Percentiles rank a stretch among this genome's conserved stretches.
Evolutionary conservation across 768 basidiomycete species (phyloP).

Genomic region (Mycena filopes): DNA sequence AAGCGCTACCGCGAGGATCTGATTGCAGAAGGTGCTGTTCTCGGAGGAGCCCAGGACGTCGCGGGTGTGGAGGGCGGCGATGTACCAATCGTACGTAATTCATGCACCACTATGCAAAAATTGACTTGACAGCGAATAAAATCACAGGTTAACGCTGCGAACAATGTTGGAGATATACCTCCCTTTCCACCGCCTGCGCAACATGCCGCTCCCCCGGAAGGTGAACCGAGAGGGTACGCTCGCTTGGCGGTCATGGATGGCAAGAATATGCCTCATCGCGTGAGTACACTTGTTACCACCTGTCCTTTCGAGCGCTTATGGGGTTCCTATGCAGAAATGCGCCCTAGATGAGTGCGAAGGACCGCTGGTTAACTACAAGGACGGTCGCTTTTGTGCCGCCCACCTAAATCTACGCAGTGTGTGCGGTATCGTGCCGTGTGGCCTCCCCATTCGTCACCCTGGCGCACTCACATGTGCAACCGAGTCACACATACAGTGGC

Average conservation of each 20-base stretch:
- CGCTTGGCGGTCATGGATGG: conserved; percentile 48
- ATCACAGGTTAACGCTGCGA: conserved; percentile 30
- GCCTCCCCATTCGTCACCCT: neutral
- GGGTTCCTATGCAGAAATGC: conserved; percentile 35
- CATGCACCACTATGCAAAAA: neutral
- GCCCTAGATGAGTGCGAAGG: conserved; percentile 36
- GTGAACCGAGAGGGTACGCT: conserved; percentile 34
- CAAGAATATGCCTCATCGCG: conserved; percentile 40
- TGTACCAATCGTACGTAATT: neutral
- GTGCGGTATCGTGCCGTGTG: conserved; percentile 12
- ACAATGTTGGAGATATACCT: conserved; percentile 41
- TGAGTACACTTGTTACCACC: too few species aligned
- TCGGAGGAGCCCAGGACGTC: conserved; percentile 3
- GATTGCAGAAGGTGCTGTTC: neutral
- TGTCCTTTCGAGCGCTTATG: too few species aligned
- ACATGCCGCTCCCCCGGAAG: conserved; percentile 7
- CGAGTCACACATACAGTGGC: conserved; percentile 12
- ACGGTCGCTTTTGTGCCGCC: conserved; percentile 42
- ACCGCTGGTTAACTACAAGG: conserved; percentile 41
- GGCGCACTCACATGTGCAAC: conserved; percentile 3
- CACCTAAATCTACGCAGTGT: conserved; percentile 32
- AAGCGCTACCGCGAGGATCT: conserved; percentile 13
- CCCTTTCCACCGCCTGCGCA: conserved; percentile 26
- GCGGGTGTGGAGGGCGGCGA: neutral
- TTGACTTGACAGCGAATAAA: neutral